Conservation (phyloP, 106 monocot species). For the Narthecium ossifragum region DNA sequence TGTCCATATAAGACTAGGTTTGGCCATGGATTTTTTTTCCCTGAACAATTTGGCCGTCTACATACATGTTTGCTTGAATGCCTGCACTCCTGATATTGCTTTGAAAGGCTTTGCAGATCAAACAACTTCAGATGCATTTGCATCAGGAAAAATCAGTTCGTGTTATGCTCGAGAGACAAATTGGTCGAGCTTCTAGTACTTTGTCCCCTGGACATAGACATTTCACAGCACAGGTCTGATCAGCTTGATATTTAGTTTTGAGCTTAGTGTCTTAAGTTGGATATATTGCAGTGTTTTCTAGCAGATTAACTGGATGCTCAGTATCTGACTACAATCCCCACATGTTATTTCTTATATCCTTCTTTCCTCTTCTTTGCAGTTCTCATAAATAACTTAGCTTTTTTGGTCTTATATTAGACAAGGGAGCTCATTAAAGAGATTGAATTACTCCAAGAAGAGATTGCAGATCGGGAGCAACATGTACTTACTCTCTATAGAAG, state of each 20-base stretch:
- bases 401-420: slow-evolving; percentile 35
- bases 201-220: slow-evolving; percentile 76
- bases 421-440: slow-evolving; percentile 72
- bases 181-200: slow-evolving; percentile 73
- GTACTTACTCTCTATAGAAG: slow-evolving; percentile 75
- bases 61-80: neutral
- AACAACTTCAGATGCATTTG: slow-evolving; percentile 67
- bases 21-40: too few relatives aligned
- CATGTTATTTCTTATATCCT: neutral
- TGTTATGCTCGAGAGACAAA: slow-evolving; percentile 63
- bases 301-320: too few relatives aligned
- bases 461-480: slow-evolving; percentile 68
- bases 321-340: neutral
- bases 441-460: slow-evolving; percentile 73
- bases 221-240: slow-evolving; percentile 51
- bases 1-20: too few relatives aligned
- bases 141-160: slow-evolving; percentile 57
- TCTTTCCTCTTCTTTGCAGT: neutral
- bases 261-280: neutral
- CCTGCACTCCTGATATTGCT: neutral
- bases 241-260: neutral
- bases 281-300: slow-evolving; percentile 2
- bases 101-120: slow-evolving; percentile 31
- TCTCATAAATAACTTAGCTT: neutral
- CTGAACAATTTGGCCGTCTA: too few relatives aligned